phyloP scores from a whole-genome alignment of 2,329 filamentous ascomycete species.

The Alternaria rosae region DNA sequence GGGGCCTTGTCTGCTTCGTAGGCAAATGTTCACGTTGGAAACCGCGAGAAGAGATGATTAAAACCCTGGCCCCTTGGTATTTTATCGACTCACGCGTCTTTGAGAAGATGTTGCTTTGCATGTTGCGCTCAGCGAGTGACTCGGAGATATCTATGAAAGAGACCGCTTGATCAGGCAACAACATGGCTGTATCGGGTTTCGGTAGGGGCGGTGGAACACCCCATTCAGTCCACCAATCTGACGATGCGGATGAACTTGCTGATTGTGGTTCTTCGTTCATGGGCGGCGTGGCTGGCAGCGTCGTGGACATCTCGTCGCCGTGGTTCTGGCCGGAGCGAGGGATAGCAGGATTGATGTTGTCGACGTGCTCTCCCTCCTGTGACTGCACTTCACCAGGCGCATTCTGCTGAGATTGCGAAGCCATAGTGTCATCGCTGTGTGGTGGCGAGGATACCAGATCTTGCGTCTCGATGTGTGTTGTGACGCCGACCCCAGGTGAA shows the following conservation, averaged over 20 bases:
- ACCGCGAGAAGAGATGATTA: slow-evolving; percentile 23
- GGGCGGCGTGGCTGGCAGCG: neutral
- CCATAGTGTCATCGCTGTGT: neutral
- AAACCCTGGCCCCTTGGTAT: slow-evolving; percentile 4
- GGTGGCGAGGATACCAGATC: neutral
- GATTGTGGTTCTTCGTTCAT: neutral
- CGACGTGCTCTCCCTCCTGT: neutral
- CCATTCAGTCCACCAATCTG: neutral
- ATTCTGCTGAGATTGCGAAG: neutral
- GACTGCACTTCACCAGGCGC: neutral
- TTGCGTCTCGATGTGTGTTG: neutral
- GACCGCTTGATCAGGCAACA: neutral
- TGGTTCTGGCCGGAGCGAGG: neutral
- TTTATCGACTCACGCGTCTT: slow-evolving; percentile 18
- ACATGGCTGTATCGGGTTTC: neutral
- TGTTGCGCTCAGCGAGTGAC: neutral
- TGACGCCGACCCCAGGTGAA: neutral
- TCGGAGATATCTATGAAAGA: neutral
- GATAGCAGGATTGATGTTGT: neutral
- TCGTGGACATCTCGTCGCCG: neutral
- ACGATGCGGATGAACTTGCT: neutral
- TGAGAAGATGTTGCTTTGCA: slow-evolving; percentile 4
- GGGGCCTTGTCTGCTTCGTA: slow-evolving; percentile 17
- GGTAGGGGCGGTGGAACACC: neutral
- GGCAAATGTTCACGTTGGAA: slow-evolving; percentile 21